phyloP scores from a whole-genome alignment of 2,329 filamentous ascomycete genomes.

The Pseudogymnoascus sp. region DNA sequence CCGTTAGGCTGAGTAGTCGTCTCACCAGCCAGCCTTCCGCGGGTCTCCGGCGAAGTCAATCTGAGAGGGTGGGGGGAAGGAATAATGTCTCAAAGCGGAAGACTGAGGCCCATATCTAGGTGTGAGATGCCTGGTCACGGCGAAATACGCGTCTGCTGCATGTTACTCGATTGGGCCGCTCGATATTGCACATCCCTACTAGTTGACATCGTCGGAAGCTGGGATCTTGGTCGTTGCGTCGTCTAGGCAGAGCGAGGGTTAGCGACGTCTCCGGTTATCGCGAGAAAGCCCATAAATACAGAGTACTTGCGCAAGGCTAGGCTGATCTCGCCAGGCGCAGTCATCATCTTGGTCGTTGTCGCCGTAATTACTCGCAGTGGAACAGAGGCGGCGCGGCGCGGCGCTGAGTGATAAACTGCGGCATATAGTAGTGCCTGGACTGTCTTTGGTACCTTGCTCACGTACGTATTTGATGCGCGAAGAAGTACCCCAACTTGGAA shows the following conservation, averaged over 20 bases:
- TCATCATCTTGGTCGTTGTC: not conserved
- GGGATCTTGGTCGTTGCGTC: not conserved
- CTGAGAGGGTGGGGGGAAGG: slow-evolving; percentile 4
- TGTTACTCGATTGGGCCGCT: slow-evolving; percentile 5
- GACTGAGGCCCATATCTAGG: slow-evolving; percentile 2
- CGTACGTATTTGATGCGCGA: not conserved
- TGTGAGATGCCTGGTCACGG: slow-evolving; percentile 5
- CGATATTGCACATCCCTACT: slow-evolving; percentile 3
- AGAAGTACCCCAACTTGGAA: not conserved
- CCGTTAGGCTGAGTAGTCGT: not conserved
- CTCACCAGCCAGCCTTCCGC: slow-evolving; percentile 1
- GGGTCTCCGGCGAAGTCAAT: not conserved
- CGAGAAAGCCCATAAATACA: not conserved
- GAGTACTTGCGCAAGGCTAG: not conserved
- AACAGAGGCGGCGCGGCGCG: not conserved
- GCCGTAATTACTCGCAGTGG: not conserved
- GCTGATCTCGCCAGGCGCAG: slow-evolving; percentile 5
- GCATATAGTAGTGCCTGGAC: slow-evolving; percentile 2
- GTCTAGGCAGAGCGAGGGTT: not conserved
- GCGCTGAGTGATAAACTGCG: not conserved
- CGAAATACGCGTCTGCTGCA: slow-evolving; percentile 4
- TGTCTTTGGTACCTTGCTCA: slow-evolving; percentile 3
- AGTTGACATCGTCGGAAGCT: not conserved
- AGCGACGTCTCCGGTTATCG: not conserved
- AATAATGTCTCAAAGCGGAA: slow-evolving; percentile 4